Evolutionary conservation across 441 rosid species (phyloP).

Genomic region (Euphorbia corollata): DNA sequence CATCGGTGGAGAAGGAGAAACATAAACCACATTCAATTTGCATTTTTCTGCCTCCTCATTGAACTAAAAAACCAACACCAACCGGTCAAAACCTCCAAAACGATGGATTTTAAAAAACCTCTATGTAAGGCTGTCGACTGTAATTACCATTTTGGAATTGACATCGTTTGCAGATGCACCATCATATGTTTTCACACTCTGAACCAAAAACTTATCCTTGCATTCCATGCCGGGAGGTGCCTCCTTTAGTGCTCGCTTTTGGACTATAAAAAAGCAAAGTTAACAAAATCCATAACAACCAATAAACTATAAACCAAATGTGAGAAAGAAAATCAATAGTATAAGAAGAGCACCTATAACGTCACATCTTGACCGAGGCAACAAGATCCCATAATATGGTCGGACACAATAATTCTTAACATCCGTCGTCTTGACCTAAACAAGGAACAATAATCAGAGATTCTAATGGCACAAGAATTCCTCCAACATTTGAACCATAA

Average conservation of each 20-base stretch:
- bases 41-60: constrained; percentile 68
- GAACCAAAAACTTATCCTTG: constrained; percentile 86
- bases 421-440: constrained; percentile 72
- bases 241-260: constrained; percentile 92
- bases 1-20: too few relatives aligned
- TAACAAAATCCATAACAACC: background rate
- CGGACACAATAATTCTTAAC: constrained; percentile 79
- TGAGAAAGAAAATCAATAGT: background rate
- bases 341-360: constrained; percentile 40
- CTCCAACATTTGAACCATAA: background rate
- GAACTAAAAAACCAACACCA: constrained; percentile 34
- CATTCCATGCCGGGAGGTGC: constrained; percentile 75
- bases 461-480: constrained; percentile 5
- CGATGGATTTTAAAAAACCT: background rate
- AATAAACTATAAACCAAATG: background rate
- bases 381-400: constrained; percentile 70
- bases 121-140: background rate
- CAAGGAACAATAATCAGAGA: constrained; percentile 2
- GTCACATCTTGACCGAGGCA: constrained; percentile 60
- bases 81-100: constrained; percentile 5
- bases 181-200: constrained; percentile 42
- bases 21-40: constrained; percentile 61
- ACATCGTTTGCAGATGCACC: constrained; percentile 57
- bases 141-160: constrained; percentile 54
- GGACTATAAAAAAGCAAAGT: constrained; percentile 33